Percentiles rank a stretch among this genome's conserved stretches.
These are phyloP conservation scores for Plectranthus barbatus DNA, from an alignment of 257 asterid genomes.

Conservation along the genomic window DNA sequence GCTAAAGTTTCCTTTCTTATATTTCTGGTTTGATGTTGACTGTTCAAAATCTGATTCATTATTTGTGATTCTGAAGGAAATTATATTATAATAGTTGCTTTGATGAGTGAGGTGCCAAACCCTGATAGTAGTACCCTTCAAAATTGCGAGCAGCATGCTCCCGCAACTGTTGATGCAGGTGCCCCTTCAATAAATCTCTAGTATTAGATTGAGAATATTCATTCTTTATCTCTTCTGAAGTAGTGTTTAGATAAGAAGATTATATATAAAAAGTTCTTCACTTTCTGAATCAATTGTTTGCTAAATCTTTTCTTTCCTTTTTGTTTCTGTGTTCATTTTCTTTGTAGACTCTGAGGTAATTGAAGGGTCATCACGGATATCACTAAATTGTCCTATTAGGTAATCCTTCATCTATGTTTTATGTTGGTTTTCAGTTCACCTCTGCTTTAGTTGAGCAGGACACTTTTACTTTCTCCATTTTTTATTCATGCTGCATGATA, in stretches of 20 bases:
- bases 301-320: conserved; percentile 4
- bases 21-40: conserved; percentile 4
- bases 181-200: background rate
- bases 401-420: conserved; percentile 22
- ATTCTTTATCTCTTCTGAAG: background rate
- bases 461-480: background rate
- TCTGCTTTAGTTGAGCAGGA: background rate
- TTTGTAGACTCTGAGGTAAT: conserved; percentile 71
- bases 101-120: conserved; percentile 45
- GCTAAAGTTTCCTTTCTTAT: background rate
- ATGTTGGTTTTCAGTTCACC: background rate
- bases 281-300: background rate
- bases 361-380: conserved; percentile 83
- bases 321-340: background rate
- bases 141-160: conserved; percentile 60
- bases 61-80: conserved; percentile 48
- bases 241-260: background rate
- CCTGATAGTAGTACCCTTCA: conserved; percentile 40
- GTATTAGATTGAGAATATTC: conserved; percentile 3
- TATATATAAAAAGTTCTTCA: background rate
- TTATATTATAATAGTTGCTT: conserved; percentile 57
- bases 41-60: conserved; percentile 6
- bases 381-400: conserved; percentile 95
- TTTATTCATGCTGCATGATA: background rate
- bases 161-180: conserved; percentile 74